These are phyloP conservation scores for Triangularia setosa DNA, from an alignment of 2,329 filamentous ascomycete genomes.

Conservation along the genomic window DNA sequence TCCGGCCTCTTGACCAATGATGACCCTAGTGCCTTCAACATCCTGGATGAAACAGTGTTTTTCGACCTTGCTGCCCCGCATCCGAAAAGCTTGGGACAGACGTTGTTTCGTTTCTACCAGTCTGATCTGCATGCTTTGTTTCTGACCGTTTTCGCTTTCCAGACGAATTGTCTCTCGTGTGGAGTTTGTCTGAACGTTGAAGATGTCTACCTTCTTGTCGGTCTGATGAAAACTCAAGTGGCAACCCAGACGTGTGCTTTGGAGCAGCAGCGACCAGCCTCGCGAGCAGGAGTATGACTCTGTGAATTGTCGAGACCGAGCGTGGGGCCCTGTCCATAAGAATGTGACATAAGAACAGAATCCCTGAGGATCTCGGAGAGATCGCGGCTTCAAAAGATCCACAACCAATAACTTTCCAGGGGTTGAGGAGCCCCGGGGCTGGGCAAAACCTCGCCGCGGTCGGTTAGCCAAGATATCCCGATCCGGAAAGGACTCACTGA, in stretches of 20 bases:
- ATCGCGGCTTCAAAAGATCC: slow-evolving; percentile 24
- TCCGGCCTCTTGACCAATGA: background rate
- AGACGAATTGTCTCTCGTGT: background rate
- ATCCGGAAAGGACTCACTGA: background rate
- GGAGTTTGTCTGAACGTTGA: background rate
- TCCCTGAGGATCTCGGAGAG: slow-evolving; percentile 25
- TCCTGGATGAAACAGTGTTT: slow-evolving; percentile 10
- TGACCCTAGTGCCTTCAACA: background rate
- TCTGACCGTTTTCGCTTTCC: background rate
- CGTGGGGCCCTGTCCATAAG: slow-evolving; percentile 17
- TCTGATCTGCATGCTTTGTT: background rate
- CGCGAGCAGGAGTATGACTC: background rate
- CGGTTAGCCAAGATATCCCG: slow-evolving; percentile 16
- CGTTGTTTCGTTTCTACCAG: background rate
- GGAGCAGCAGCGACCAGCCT: background rate
- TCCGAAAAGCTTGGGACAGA: background rate
- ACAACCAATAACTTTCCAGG: slow-evolving; percentile 15
- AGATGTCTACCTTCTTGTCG: background rate
- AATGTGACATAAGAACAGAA: slow-evolving; percentile 20
- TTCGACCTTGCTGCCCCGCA: background rate
- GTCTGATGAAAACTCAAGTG: background rate
- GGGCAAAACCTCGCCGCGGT: slow-evolving; percentile 10
- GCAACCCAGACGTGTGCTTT: background rate
- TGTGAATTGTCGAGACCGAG: slow-evolving; percentile 9
- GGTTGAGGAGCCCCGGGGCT: slow-evolving; percentile 8